Base-by-base conservation (phyloP, 306 rosid genomes). In the Acacia acuminata region DNA sequence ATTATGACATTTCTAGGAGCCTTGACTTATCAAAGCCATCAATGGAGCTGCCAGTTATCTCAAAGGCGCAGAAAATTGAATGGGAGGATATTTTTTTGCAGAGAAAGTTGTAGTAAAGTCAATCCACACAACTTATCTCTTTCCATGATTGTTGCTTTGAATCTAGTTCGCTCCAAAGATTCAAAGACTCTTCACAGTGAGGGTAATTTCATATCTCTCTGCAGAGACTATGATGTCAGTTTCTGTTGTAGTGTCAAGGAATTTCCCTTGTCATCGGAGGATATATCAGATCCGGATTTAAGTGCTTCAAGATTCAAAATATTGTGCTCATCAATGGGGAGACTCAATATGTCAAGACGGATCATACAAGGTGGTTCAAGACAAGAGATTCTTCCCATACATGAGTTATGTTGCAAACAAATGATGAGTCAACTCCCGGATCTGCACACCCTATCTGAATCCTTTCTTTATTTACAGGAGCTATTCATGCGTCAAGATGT, bases 191-290 rank as follows among this genome's bases (percentile, higher is more conserved):
- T 76, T 55, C 63, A 25, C 19, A 5, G 77, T 6, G 56, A 76
- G 15, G 3, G 22, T 68, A 71, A 30, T 15, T n/a, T 45, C 13
- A 47, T 17, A 32, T 27, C 45, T 56, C 51, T 25, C 0, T 0
- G 2, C 0, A 1, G 1, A 1, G 0, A 8, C n/a, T 40, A 55
- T 5, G 0, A 0, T 3, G 58, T 76, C 16, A 0, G 1, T 16
- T 7, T 12, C 0, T 67, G 65, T 77, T 30, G 17, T 2, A 11
- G 61, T 55, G 0, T 51, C 3, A 42, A 13, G 12, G 22, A 67
- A 45, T 20, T 43, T 10, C 47, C 55, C 5, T 3, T 25, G 34
- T 34, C 24, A 0, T 12, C 55, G 19, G 3, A 51, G 32, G 24
- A 48, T 13, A 36, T 45, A 45, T 17, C 38, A 9, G 13, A 3